Base-by-base conservation (phyloP, 2,329 filamentous ascomycete species). In the Peltaster fructicola region DNA sequence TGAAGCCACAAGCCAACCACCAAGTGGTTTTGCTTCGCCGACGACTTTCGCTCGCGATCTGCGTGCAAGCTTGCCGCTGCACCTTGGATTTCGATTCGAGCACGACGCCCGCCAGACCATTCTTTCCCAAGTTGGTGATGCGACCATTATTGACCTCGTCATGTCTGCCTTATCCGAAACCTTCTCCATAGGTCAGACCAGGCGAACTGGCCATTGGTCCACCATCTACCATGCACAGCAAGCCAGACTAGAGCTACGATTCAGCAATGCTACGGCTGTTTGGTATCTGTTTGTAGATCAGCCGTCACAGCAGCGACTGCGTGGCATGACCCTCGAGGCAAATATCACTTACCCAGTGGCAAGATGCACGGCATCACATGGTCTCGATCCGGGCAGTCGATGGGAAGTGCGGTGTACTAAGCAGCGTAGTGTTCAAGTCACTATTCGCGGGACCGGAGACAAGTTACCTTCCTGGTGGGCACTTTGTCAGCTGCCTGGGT, bases 221-320 rank as follows among this genome's bases (percentile, higher is more conserved):
- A 43, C 51, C 6, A 35, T 36, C 6, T 65, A 59, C 30, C 43
- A 51, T 5, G 49, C 47, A 4, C 30, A 36, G 2, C 24, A 32
- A 12, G 53, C 48, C 1, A 43, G 42, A 9, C 38, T 63, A 6
- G 48, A 57, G 7, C 41, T 63, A 4, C 33, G 38, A 1, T 12
- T 52, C 7, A 22, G 24, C 2, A 17, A 18, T 5, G 6, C 25
- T 1, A 7, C 11, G 4, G 26, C 33, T 4, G 30, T 41, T 13
- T 51, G 48, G 48, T 39, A 35, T 4, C 27, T 51, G 1, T 50
- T 39, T 15, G 43, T 36, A 7, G n/a, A n/a, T n/a, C n/a, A n/a
- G n/a, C n/a, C n/a, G n/a, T n/a, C n/a, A n/a, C n/a, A n/a, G n/a
- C n/a, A n/a, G n/a, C n/a, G n/a, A n/a, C n/a, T n/a, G n/a, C n/a